Percentiles rank a stretch among this genome's conserved stretches.
Evolutionary conservation across 225 moss, liverwort and hornwort species (phyloP).

Genomic region (Pleurozium schreberi): DNA sequence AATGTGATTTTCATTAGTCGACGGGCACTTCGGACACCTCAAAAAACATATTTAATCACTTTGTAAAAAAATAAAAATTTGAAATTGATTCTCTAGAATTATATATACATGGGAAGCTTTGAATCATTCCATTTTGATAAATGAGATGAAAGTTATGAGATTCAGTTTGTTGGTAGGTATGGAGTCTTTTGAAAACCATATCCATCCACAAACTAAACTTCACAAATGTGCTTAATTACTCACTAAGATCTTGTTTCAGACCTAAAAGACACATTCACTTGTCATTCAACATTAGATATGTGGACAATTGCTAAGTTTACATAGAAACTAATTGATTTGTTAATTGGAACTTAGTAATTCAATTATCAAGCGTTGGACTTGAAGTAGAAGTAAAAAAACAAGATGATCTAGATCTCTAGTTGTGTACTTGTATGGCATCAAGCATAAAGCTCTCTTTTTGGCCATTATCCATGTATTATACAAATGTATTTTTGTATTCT

Average conservation of each 20-base stretch:
- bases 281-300: not conserved
- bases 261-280: not conserved
- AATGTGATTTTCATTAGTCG: too few species aligned
- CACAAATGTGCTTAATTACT: not conserved
- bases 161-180: too few species aligned
- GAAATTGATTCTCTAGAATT: too few species aligned
- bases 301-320: not conserved
- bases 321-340: not conserved
- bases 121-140: too few species aligned
- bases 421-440: not conserved
- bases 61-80: too few species aligned
- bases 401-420: not conserved
- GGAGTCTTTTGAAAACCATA: too few species aligned
- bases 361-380: not conserved
- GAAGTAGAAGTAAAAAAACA: not conserved
- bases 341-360: not conserved
- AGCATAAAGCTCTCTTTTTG: accelerated
- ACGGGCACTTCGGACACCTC: too few species aligned
- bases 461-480: not conserved
- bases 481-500: not conserved
- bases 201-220: too few species aligned
- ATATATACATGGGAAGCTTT: too few species aligned
- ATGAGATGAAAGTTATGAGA: too few species aligned
- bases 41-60: too few species aligned
- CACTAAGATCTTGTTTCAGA: not conserved